Percentiles rank a stretch among this genome's conserved stretches.
These are phyloP conservation scores for Cadophora malorum DNA, from an alignment of 2,329 filamentous ascomycete genomes.

Conservation along the genomic window DNA sequence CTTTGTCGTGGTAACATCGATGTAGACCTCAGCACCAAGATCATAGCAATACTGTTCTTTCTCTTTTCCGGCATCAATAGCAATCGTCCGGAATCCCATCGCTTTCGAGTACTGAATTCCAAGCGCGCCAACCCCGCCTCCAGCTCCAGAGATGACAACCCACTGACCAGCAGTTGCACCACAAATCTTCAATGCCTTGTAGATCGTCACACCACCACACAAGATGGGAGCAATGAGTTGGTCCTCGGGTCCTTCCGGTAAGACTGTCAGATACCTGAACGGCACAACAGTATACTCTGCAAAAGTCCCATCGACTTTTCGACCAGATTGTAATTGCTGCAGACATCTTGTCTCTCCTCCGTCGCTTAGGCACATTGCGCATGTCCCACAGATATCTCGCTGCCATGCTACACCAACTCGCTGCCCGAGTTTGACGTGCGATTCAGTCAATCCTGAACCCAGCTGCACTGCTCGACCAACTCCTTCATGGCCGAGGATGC, in stretches of 20 bases:
- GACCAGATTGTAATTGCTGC: slow-evolving; percentile 46
- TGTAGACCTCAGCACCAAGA: slow-evolving; percentile 37
- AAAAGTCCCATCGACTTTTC: slow-evolving; percentile 41
- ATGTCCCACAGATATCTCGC: slow-evolving; percentile 29
- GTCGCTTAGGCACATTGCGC: slow-evolving; percentile 47
- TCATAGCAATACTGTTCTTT: slow-evolving; percentile 33
- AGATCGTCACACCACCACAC: slow-evolving; percentile 78
- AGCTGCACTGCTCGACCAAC: slow-evolving; percentile 68
- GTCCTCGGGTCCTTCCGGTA: slow-evolving; percentile 56
- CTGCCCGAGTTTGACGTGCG: slow-evolving; percentile 64
- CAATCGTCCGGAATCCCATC: slow-evolving; percentile 33
- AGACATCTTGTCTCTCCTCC: slow-evolving; percentile 49
- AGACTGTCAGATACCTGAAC: slow-evolving; percentile 61
- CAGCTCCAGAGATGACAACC: slow-evolving; percentile 39
- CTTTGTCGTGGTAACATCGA: slow-evolving; percentile 41
- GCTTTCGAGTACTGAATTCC: slow-evolving; percentile 38
- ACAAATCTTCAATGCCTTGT: slow-evolving; percentile 65
- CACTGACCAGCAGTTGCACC: slow-evolving; percentile 44
- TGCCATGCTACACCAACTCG: slow-evolving; percentile 66
- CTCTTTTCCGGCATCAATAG: slow-evolving; percentile 41
- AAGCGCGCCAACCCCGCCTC: slow-evolving; percentile 38
- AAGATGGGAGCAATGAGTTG: slow-evolving; percentile 67
- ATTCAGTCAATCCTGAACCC: slow-evolving; percentile 60
- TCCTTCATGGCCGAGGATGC: slow-evolving; percentile 64
- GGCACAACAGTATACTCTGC: slow-evolving; percentile 53